Base-by-base conservation (phyloP, 2,329 filamentous ascomycete genomes). In the Cladobotryum protrusum region DNA sequence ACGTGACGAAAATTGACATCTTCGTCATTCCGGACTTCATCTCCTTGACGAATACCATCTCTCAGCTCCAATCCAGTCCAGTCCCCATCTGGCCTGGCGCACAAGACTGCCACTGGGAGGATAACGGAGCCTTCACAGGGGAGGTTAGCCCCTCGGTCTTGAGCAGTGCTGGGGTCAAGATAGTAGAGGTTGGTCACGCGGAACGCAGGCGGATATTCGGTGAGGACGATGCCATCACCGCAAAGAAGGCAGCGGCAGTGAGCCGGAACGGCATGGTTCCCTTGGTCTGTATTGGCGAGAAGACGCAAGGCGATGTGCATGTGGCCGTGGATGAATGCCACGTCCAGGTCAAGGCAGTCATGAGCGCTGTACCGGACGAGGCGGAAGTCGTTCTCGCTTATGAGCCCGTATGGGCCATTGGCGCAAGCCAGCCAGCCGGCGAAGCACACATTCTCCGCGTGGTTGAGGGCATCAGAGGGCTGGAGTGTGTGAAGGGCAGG, bases 341-440 rank as follows among this genome's bases (percentile, higher is more conserved):
- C 34, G 68, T 71, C 4, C 87, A 92, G 66, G 74, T 95, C 49
- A 73, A 75, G 36, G 72, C 80, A 1, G 81, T 88, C 2, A 63
- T 93, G 46, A 70, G 70, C 1, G 77, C 74, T 0, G 71, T 92
- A 7, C 76, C 82, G 1, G 72, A 72, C 11, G 73, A 81, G 14
- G 79, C 82, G 0, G 84, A 89, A 43, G 77, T 93, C 5, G 79
- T 92, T 6, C 76, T 95, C 50, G 89, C 89, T 1, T 95, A 95
- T 62, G 89, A 95, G 71, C 89, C 89, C 7, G 87, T 93, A 1
- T 95, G 89, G 89, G 89, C 89, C 1, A 95, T 93, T 66, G 89
- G 89, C 1, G 83, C 87, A 9, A 72, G 77, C 1, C 73, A 84
- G 60, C 88, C 89, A 2, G 89, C 89, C 0, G 77, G 77, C 7